Base-by-base conservation (phyloP, 495 filamentous ascomycete species). In the Bombardia bombarda region DNA sequence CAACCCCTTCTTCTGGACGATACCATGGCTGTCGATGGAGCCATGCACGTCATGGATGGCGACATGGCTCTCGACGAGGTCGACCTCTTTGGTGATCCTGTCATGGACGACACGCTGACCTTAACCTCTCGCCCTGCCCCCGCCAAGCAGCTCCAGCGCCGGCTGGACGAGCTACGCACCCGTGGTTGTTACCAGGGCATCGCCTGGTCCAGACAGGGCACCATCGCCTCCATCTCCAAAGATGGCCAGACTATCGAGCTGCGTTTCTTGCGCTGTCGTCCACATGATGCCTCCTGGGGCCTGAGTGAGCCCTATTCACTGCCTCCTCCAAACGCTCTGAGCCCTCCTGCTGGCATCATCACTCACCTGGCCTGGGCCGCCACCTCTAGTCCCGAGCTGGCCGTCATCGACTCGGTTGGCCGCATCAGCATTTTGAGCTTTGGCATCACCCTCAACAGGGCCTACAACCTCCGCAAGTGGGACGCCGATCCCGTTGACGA, bases 161-260 rank as follows among this genome's bases (percentile, higher is more conserved):
- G 84, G 28, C 50, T 96, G 22, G n/a, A 90, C 56, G 87, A 95
- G 49, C 73, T 94, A 56, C 80, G 86, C 32, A 53, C 74, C 37
- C 73, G 75, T 44, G 90, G 90, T 3, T 94, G 87, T 56, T 84
- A 83, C 68, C 83, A 90, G 86, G 82, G 76, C 47, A 75, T 96
- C 40, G 82, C 83, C 37, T 97, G 93, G 93, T 43, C 41, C 31
- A 26, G 41, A 43, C 69, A 80, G 55, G 92, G 92, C 42, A 87
- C 80, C 52, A 85, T 97, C 58, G 90, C 90, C 22, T 81, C 81
- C 43, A 83, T 97, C 51, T 75, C 80, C 18, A 61, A 74, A n/a
- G 78, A 86, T 59, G 82, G 83, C 18, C 71, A 71, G 18, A 70
- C 68, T 5, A 67, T 96, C 23, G 77, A 81, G 46, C 66, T 93